Evolutionary conservation across 2,329 filamentous ascomycete species (phyloP), one percentile per base, ranked within the genome.

Genomic region (Botryotinia convoluta): DNA sequence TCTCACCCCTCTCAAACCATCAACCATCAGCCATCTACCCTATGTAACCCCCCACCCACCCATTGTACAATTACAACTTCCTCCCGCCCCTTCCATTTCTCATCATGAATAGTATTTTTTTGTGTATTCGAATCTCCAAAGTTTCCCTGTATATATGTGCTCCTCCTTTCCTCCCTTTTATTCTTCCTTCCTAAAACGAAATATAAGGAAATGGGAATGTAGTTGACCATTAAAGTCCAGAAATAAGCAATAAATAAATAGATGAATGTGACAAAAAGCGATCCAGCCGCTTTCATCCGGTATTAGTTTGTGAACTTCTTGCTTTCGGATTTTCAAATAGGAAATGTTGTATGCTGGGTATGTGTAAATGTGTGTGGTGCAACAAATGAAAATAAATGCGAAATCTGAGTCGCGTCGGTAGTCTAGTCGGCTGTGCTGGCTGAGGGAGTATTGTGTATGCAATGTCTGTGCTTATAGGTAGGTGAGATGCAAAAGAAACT

Each of bases 261-360:
- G 16, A 42, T 12, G 37, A 63, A 57, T 57, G n/a, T 39, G 60
- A 63, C 37, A 63, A 63, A 63, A n/a, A 44, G 51, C 35, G 60
- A 62, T 62, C 60, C 61, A 63, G 37, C n/a, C 61, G 39, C 61
- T 42, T 63, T 63, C 12, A 42, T 63, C 61, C 39, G 37, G 61
- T 63, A 63, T 63, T 63, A 63, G n/a, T 63, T 63, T 29, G 61
- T 29, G 37, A 18, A 18, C 42, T 63, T 63, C 39, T 39, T 39
- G 61, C 37, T 44, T 29, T 63, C 37, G 61, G 16, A 29, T 42
- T 63, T 57, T 63, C 8, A 42, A 42, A 42, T 44, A 20, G 39
- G 61, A 42, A 63, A 29, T 63, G 37, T 63, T 29, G 60, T 62
- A 62, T n/a, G 14, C 16, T 62, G 60, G 16, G 39, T 10, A 29